phyloP scores from a whole-genome alignment of 2,329 filamentous ascomycete genomes.

The Aspergillus japonicus region DNA sequence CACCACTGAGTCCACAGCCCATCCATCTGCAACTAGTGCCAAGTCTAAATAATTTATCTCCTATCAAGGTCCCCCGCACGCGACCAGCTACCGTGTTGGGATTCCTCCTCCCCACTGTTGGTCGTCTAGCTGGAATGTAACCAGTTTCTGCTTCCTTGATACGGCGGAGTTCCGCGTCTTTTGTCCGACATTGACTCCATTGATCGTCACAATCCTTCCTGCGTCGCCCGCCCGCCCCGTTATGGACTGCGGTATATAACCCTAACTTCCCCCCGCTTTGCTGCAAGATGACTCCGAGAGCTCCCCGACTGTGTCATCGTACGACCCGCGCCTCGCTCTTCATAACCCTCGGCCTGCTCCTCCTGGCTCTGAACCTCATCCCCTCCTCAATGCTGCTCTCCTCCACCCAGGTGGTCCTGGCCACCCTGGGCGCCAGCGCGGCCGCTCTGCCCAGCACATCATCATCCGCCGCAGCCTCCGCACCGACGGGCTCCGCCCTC shows the following conservation, averaged over 20 bases:
- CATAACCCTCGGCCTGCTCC: background rate
- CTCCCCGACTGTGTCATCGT: background rate
- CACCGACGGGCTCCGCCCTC: constrained; percentile 23
- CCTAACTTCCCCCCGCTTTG: background rate
- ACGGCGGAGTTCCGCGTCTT: background rate
- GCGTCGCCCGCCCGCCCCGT: background rate
- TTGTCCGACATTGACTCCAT: background rate
- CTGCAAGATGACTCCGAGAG: background rate
- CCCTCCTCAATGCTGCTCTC: background rate
- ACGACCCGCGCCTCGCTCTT: background rate
- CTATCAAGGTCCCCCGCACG: background rate
- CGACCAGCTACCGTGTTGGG: constrained; percentile 4
- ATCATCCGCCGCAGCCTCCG: background rate
- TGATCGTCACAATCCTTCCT: background rate
- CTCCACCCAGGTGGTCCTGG: background rate
- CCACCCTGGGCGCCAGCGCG: background rate
- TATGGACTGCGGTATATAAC: background rate
- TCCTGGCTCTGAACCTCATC: background rate
- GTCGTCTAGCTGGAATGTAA: background rate
- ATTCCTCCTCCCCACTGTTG: background rate
- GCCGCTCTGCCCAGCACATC: background rate
- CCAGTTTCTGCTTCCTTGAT: background rate
- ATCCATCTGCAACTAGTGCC: background rate
- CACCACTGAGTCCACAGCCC: too few relatives aligned
- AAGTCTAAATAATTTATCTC: background rate